A percentile compares a stretch with the other conserved stretches of the same genome.
phyloP scores from a whole-genome alignment of 768 basidiomycete species.

The Inosperma sp. region DNA sequence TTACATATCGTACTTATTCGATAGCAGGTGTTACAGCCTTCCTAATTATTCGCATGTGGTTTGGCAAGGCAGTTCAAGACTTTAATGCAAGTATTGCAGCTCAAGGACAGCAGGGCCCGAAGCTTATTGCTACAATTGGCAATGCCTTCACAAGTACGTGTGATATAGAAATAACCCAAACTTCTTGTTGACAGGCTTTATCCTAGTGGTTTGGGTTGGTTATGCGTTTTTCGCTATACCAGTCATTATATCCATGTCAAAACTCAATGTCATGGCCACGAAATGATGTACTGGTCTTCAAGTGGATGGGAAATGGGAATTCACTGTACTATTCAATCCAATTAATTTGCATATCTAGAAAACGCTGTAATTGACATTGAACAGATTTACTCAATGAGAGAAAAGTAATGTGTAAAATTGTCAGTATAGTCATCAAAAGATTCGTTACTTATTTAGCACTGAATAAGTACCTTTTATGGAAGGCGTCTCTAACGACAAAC shows the following conservation, averaged over 20 bases:
- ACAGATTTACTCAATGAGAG: too few relatives aligned
- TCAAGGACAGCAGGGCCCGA: conserved; percentile 50
- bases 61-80: conserved; percentile 72
- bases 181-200: neutral
- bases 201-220: conserved; percentile 71
- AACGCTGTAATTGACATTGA: too few relatives aligned
- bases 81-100: conserved; percentile 62
- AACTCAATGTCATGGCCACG: conserved; percentile 54
- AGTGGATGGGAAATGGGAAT: too few relatives aligned
- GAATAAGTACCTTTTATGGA: too few relatives aligned
- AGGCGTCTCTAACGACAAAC: too few relatives aligned
- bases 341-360: too few relatives aligned
- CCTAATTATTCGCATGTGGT: conserved; percentile 74
- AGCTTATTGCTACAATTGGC: conserved; percentile 56
- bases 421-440: too few relatives aligned
- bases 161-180: neutral
- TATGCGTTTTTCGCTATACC: conserved; percentile 73
- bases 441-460: too few relatives aligned
- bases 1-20: neutral
- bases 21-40: conserved; percentile 63
- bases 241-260: conserved; percentile 61
- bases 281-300: too few relatives aligned
- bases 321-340: too few relatives aligned
- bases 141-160: conserved; percentile 73
- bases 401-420: too few relatives aligned